These are phyloP conservation scores for Hypoxylon sp. DNA, from an alignment of 2,329 filamentous ascomycete species.

Conservation along the genomic window DNA sequence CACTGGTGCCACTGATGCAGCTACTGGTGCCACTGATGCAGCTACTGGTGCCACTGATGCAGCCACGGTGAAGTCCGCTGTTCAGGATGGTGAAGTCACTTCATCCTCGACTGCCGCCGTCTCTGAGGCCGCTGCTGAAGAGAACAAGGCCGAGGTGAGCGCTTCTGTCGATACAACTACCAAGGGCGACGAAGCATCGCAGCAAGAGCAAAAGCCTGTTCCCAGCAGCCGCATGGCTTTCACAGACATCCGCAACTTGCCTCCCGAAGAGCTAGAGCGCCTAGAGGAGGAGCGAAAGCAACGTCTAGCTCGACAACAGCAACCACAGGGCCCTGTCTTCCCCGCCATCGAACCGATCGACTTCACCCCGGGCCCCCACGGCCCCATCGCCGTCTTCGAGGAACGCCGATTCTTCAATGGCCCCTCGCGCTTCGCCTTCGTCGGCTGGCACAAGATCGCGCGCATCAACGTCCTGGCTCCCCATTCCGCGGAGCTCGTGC, in stretches of 20 bases:
- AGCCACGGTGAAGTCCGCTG: neutral
- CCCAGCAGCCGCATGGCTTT: slow-evolving; percentile 24
- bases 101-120: neutral
- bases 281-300: slow-evolving; percentile 9
- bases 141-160: slow-evolving; percentile 6
- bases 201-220: slow-evolving; percentile 1
- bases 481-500: slow-evolving; percentile 44
- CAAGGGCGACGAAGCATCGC: slow-evolving; percentile 11
- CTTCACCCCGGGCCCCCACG: slow-evolving; percentile 37
- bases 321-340: neutral
- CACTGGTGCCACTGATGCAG: neutral
- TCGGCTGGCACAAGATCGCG: slow-evolving; percentile 46
- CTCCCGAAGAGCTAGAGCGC: slow-evolving; percentile 28
- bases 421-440: slow-evolving; percentile 40
- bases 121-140: slow-evolving; percentile 3
- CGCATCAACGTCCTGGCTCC: slow-evolving; percentile 47
- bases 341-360: slow-evolving; percentile 46
- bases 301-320: neutral
- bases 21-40: neutral
- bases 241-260: slow-evolving; percentile 33
- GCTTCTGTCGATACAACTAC: neutral
- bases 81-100: neutral
- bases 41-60: neutral
- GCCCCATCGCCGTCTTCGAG: slow-evolving; percentile 46
- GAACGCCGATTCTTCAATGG: slow-evolving; percentile 10